Base-by-base conservation (phyloP, 129 eudicot genomes). In the Lactuca saligna region DNA sequence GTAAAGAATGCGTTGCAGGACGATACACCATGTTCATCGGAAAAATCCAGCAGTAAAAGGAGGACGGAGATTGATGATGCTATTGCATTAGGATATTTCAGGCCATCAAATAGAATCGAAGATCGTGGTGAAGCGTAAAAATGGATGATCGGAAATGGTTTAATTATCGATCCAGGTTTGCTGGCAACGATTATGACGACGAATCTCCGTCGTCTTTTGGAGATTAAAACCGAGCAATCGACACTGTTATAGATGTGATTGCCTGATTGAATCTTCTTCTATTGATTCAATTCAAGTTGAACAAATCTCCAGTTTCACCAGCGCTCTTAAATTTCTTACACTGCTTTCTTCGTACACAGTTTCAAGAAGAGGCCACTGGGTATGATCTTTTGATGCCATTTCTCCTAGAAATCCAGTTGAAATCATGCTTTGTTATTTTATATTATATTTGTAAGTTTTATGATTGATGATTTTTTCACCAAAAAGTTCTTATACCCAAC, bases 1-100 rank as follows among this genome's bases (percentile, higher is more conserved):
- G 0, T 31, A 34, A 7, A 0, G 4, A 71, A 49, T 15, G 8
- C 53, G 65, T 61, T 76, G 49, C 70, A 76, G 80, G 80, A 68
- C 33, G 80, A 76, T 61, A 61, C 80, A 11, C 31, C 44, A 16
- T 76, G 65, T 61, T 76, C 80, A 76, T 68, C 80, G 25, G 65
- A 75, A 10, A 39, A 59, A 68, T 68, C 25, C 11, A 60, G 29
- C 17, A 7, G 49, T 50, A 75, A 54, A 68, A 53, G 57, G 56
- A 60, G 75, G 38, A 68, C 69, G 70, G 74, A 75, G 64, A 60
- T 38, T 13, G 67, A 71, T 60, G 67, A 46, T 9, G 49, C 16
- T 17, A 59, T 34, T 37, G 38, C 80, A 38, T 50, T 25, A 39
- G 55, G 46, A n/a, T 33, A 49, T 3, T 55, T 49, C 49, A 54